Percentiles rank a stretch among this genome's conserved stretches.
phyloP scores from a whole-genome alignment of 1,284 basidiomycete genomes.

The Ceratobasidium sp. region DNA sequence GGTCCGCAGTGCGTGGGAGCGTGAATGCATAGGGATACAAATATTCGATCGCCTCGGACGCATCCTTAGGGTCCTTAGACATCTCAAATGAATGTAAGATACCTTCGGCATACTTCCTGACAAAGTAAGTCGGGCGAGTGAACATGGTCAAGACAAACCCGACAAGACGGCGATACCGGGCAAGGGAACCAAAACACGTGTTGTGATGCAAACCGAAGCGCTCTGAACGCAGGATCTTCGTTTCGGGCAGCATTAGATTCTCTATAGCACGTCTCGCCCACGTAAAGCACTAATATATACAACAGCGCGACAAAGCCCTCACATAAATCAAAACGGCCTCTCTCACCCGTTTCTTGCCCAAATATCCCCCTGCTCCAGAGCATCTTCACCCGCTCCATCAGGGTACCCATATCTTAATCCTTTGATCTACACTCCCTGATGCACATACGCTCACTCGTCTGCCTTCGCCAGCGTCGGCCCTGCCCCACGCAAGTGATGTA shows the following conservation, averaged over 20 bases:
- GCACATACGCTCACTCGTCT: constrained; percentile 81
- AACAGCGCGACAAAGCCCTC: neutral
- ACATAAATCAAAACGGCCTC: constrained; percentile 1
- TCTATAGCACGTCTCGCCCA: neutral
- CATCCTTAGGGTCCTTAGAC: neutral
- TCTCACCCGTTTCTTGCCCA: neutral
- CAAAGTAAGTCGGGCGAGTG: neutral
- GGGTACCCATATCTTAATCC: constrained; percentile 52
- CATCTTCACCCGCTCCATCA: constrained; percentile 24
- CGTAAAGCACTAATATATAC: neutral
- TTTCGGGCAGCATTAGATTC: neutral
- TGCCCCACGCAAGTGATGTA: constrained; percentile 81
- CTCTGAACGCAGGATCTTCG: neutral
- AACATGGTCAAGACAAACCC: neutral
- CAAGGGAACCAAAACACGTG: neutral
- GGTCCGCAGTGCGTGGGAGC: neutral
- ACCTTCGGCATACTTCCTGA: neutral
- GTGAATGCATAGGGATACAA: neutral
- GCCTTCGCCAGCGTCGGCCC: constrained; percentile 62
- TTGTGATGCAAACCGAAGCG: neutral
- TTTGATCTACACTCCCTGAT: constrained; percentile 80
- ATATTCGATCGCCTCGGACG: neutral
- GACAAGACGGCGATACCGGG: neutral
- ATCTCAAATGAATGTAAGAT: neutral
- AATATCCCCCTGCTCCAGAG: neutral